These are phyloP conservation scores for Spongospora subterranea DNA, from an alignment of 208 protist species.

Conservation along the genomic window DNA sequence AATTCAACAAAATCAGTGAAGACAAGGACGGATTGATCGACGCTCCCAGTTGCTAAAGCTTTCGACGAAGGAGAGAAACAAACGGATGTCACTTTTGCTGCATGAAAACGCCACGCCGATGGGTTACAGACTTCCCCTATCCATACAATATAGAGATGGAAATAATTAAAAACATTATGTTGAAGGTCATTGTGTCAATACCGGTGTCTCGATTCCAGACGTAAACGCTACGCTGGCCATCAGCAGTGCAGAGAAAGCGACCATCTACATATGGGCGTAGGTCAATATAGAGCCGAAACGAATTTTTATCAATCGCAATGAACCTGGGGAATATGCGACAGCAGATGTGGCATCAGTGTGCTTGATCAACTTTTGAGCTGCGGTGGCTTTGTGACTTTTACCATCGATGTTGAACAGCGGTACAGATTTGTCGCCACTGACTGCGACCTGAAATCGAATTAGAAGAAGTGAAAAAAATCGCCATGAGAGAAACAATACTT, in stretches of 20 bases:
- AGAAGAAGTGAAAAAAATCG: background rate
- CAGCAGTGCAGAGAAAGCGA: background rate
- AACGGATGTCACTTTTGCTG: constrained; percentile 13
- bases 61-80: background rate
- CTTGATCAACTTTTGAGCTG: background rate
- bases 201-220: constrained; percentile 1
- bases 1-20: background rate
- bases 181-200: background rate
- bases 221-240: constrained; percentile 23
- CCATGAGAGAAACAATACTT: background rate
- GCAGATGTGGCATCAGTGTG: background rate
- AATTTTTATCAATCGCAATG: background rate
- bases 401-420: background rate
- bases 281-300: background rate
- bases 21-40: constrained; percentile 7
- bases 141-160: background rate
- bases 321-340: constrained; percentile 33
- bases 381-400: background rate
- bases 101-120: background rate
- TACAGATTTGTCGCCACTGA: background rate
- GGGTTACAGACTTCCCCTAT: background rate
- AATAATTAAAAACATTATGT: background rate
- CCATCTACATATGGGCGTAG: background rate
- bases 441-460: background rate
- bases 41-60: background rate